Base-by-base conservation (phyloP, 306 rosid genomes). In the Glycine latifolia region DNA sequence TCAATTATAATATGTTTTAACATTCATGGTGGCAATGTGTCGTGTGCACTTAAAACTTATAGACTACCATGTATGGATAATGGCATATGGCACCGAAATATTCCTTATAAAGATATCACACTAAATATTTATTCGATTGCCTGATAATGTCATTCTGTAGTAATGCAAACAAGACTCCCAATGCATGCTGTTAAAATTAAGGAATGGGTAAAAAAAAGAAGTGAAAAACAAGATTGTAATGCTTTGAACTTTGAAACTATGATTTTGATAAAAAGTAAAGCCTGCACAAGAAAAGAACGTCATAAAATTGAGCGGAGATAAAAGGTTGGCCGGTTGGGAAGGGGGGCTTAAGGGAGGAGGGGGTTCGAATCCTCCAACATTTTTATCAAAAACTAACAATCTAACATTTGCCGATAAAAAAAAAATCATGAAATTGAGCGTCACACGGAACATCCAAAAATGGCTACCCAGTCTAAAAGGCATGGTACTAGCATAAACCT, bases 1-100 rank as follows among this genome's bases (percentile, higher is more conserved):
- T 75, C 58, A 75, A 75, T 26, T 75, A 76, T 47, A 65, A 47
- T 76, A 46, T 14, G 71, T 44, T 59, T 44, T 9, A 37, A n/a
- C 47, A 13, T 39, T 54, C 14, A 15, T 5, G 65, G 15, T 55
- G 77, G 11, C 56, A 13, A 50, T 50, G 9, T 2, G 53, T 48
- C 9, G 3, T 48, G 53, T 48, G 14, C 53, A 48, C 53, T 10
- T 47, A 8, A 26, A 26, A 26, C 31, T 26, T 26, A 26, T 47
- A 47, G 50, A 50, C 48, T 53, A 54, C 15, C 52, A n/a, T 55
- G 52, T 37, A 55, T n/a, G 10, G 67, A 35, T 73, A 39, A 39
- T 10, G 37, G 52, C 50, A 35, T 15, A 35, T 11, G 9, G 35
- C 62, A 52, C 33, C 17, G 13, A 53, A 35, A 14, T 49, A 77